phyloP scores from a whole-genome alignment of 768 basidiomycete genomes.

The Rhizopogon sp. region DNA sequence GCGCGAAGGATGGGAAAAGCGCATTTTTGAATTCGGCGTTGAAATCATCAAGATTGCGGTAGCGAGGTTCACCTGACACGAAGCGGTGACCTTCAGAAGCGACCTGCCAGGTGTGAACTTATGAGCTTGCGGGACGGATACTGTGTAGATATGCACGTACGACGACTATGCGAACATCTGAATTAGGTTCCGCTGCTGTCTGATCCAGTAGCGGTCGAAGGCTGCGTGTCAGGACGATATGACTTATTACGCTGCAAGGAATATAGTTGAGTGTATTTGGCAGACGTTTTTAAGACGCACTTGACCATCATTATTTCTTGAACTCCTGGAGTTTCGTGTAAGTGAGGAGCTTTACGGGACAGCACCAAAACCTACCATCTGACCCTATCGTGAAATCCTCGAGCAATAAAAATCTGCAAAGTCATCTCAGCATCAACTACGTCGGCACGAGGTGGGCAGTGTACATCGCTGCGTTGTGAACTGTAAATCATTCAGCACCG shows the following conservation, averaged over 20 bases:
- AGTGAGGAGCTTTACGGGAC: no score
- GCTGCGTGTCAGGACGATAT: no score
- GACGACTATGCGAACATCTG: conserved; percentile 59
- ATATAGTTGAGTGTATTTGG: no score
- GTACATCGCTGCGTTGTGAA: conserved; percentile 54
- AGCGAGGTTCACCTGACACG: conserved; percentile 16
- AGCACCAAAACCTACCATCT: no score
- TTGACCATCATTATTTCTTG: no score
- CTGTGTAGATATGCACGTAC: conserved; percentile 29
- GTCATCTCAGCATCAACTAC: neutral
- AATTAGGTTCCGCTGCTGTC: conserved; percentile 41
- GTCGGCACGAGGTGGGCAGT: conserved; percentile 2
- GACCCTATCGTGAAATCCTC: conserved; percentile 14
- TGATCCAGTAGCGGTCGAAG: conserved; percentile 7
- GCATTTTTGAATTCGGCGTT: conserved; percentile 29
- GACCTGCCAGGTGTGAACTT: conserved; percentile 20
- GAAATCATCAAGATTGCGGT: conserved; percentile 29
- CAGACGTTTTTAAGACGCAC: no score
- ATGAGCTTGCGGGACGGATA: conserved; percentile 1
- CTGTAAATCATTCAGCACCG: conserved; percentile 21
- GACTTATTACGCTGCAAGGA: no score
- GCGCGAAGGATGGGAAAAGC: conserved; percentile 10
- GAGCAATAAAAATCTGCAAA: conserved; percentile 10
- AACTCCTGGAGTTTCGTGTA: no score
- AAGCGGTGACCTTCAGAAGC: conserved; percentile 24